These are phyloP conservation scores for Fraxinus quadrangulata DNA, from an alignment of 257 asterid species.

Conservation along the genomic window DNA sequence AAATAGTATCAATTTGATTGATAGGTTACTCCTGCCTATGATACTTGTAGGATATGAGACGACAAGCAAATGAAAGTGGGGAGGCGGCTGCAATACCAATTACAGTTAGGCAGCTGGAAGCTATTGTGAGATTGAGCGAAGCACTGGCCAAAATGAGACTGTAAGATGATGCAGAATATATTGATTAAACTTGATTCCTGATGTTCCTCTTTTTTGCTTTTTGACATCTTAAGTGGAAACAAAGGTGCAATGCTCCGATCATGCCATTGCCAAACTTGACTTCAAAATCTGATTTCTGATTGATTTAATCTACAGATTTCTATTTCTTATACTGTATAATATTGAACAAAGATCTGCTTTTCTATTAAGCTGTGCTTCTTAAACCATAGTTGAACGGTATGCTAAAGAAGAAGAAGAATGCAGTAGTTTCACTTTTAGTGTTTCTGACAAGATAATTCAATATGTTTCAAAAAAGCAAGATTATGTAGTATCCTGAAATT, in stretches of 20 bases:
- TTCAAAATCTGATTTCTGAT: not conserved
- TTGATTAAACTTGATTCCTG: not conserved
- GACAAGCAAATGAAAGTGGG: conserved; percentile 92
- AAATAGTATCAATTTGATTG: not conserved
- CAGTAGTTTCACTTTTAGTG: not conserved
- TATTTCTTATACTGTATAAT: not conserved
- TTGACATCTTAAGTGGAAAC: no score
- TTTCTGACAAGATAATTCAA: not conserved
- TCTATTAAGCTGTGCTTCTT: not conserved
- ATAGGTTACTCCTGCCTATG: not conserved
- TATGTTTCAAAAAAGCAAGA: not conserved
- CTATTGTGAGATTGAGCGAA: conserved; percentile 93
- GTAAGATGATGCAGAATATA: conserved; percentile 53
- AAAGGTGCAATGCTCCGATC: not conserved
- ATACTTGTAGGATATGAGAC: conserved; percentile 76
- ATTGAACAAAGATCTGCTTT: not conserved
- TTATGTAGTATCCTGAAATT: not conserved
- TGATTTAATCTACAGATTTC: not conserved
- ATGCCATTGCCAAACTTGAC: not conserved
- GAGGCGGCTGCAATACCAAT: conserved; percentile 88
- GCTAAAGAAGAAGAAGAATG: not conserved
- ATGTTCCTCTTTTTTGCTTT: not conserved
- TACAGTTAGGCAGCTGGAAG: conserved; percentile 98
- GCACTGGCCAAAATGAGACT: conserved; percentile 90
- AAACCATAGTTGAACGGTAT: not conserved